phyloP scores from a whole-genome alignment of 1,139 yeast genomes.

The Blastobotrys arbuscula region DNA sequence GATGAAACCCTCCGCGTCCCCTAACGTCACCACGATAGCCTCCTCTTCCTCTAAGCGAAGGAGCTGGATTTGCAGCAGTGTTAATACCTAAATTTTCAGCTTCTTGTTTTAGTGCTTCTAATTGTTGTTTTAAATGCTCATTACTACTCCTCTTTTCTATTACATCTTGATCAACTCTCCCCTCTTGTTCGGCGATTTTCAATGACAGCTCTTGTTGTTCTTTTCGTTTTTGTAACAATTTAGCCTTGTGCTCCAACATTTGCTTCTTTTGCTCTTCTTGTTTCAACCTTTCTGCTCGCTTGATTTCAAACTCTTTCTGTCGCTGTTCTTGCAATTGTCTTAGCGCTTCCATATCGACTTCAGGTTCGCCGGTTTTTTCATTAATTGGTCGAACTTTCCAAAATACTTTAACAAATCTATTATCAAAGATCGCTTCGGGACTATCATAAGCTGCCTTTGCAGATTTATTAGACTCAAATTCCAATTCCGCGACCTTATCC shows the following conservation, averaged over 20 bases:
- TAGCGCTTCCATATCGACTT: slow-evolving; percentile 37
- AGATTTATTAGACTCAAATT: slow-evolving; percentile 35
- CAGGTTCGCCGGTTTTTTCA: slow-evolving; percentile 16
- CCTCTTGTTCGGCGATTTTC: slow-evolving; percentile 25
- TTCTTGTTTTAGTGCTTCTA: slow-evolving; percentile 35
- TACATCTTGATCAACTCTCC: slow-evolving; percentile 16
- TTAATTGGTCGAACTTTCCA: slow-evolving; percentile 32
- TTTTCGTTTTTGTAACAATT: slow-evolving; percentile 31
- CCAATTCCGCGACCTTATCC: slow-evolving; percentile 36
- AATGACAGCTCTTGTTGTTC: slow-evolving; percentile 32
- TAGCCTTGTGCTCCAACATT: slow-evolving; percentile 34
- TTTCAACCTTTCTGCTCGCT: slow-evolving; percentile 34
- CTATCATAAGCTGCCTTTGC: slow-evolving; percentile 42
- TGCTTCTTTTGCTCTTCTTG: slow-evolving; percentile 34
- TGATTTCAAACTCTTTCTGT: slow-evolving; percentile 41
- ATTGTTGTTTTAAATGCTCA: slow-evolving; percentile 33
- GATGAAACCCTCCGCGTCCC: slow-evolving; percentile 21
- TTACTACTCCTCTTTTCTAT: slow-evolving; percentile 21
- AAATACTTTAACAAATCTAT: slow-evolving; percentile 44
- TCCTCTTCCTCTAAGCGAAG: slow-evolving; percentile 22
- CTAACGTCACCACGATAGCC: slow-evolving; percentile 20
- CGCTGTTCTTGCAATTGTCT: slow-evolving; percentile 36
- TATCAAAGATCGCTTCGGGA: slow-evolving; percentile 44
- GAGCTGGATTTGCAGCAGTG: slow-evolving; percentile 6
- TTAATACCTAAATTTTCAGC: slow-evolving; percentile 29